Evolutionary conservation across 768 basidiomycete species (phyloP).

Genomic region (Boletus pseudo-olivaceus): DNA sequence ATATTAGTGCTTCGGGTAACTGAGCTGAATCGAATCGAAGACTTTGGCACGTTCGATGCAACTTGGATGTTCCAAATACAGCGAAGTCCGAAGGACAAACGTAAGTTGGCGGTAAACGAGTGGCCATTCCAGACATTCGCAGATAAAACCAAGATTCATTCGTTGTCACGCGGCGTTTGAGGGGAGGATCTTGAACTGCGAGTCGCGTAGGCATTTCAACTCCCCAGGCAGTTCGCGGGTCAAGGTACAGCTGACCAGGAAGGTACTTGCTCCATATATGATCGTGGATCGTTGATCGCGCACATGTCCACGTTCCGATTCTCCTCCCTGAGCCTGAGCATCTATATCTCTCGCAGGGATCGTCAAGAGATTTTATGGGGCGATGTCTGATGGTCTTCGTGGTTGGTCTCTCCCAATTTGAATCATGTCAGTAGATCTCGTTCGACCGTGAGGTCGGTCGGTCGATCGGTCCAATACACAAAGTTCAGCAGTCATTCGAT

Average conservation of each 20-base stretch:
- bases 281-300: background rate
- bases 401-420: no score
- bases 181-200: no score
- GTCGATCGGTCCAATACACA: no score
- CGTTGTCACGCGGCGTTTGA: background rate
- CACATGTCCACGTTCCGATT: background rate
- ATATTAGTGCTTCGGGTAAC: background rate
- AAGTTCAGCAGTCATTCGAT: no score
- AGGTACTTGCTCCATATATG: background rate
- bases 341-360: no score
- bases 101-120: no score
- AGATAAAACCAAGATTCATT: background rate
- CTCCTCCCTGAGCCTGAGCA: no score
- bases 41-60: background rate
- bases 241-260: background rate
- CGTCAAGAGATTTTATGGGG: no score
- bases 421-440: no score
- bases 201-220: background rate
- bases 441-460: no score
- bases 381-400: no score
- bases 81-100: background rate
- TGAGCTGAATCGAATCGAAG: background rate
- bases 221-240: background rate
- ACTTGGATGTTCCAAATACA: background rate
- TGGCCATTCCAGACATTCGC: no score